Percentiles rank a stretch among this genome's conserved stretches.
Conservation (phyloP, 139 green algal species). For the Spirogloea muscicola region DNA sequence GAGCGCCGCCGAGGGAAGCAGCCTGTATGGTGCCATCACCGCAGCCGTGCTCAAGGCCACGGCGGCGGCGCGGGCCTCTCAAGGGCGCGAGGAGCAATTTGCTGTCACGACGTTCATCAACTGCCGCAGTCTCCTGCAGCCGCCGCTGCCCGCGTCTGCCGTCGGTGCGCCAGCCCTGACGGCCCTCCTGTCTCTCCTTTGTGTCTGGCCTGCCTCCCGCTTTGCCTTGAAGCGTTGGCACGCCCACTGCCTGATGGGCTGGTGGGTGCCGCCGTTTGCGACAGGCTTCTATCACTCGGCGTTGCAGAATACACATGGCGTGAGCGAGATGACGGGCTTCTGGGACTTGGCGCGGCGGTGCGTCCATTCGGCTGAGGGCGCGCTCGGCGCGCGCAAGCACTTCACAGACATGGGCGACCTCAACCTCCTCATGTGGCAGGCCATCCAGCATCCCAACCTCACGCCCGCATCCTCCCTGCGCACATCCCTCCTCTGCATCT, state of each 20-base stretch:
- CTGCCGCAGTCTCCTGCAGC: not conserved
- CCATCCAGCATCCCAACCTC: constrained; percentile 36
- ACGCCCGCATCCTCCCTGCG: constrained; percentile 20
- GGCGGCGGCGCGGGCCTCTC: not conserved
- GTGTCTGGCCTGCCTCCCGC: too few species aligned
- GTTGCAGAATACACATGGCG: constrained; percentile 18
- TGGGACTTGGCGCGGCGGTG: constrained; percentile 35
- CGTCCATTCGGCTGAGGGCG: not conserved
- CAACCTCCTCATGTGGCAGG: constrained; percentile 41
- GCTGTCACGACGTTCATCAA: constrained; percentile 30
- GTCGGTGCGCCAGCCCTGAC: constrained; percentile 7
- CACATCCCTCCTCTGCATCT: constrained; percentile 28
- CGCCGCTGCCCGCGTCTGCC: not conserved
- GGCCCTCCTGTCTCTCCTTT: too few species aligned
- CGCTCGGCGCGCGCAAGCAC: constrained; percentile 27
- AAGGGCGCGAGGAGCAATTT: not conserved
- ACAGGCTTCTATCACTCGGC: constrained; percentile 44
- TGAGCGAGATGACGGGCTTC: constrained; percentile 10
- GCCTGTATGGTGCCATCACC: not conserved
- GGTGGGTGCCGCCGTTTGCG: too few species aligned
- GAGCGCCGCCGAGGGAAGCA: not conserved
- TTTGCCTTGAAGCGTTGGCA: too few species aligned
- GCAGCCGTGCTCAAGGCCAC: constrained; percentile 8
- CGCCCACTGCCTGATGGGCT: too few species aligned
- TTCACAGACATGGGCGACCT: constrained; percentile 44